Evolutionary conservation across 202 grass and related monocot genomes (phyloP).

Genomic region (Musa balbisiana): DNA sequence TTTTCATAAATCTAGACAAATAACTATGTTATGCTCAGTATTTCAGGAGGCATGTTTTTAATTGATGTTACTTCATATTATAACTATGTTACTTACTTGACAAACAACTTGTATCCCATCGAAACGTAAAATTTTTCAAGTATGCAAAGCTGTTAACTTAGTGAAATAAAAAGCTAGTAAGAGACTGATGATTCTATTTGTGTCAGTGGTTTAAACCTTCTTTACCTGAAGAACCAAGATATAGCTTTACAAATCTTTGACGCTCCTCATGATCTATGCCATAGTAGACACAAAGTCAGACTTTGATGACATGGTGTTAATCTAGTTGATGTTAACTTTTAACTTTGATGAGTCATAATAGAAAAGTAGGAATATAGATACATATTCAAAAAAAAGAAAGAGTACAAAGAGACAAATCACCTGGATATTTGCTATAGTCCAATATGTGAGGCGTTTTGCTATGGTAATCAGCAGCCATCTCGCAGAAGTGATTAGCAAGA

Average conservation of each 20-base stretch:
- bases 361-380: background rate
- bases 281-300: constrained; percentile 20
- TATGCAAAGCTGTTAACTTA: background rate
- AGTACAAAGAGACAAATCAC: constrained; percentile 23
- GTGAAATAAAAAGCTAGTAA: background rate
- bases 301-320: background rate
- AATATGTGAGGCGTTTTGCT: constrained; percentile 69
- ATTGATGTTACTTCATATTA: too few relatives aligned
- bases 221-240: constrained; percentile 65
- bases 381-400: background rate
- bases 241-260: constrained; percentile 63
- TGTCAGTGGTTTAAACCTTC: background rate
- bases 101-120: too few relatives aligned
- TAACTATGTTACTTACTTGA: too few relatives aligned
- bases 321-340: background rate
- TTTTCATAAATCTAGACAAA: too few relatives aligned
- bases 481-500: constrained; percentile 97
- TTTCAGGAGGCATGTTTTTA: too few relatives aligned
- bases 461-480: constrained; percentile 98
- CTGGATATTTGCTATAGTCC: constrained; percentile 88
- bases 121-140: too few relatives aligned
- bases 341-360: background rate
- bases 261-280: constrained; percentile 56
- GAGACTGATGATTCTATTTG: background rate
- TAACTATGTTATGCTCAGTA: too few relatives aligned